Evolutionary conservation across 495 filamentous ascomycete species (phyloP).

Genomic region (Lepidopterella palustris): DNA sequence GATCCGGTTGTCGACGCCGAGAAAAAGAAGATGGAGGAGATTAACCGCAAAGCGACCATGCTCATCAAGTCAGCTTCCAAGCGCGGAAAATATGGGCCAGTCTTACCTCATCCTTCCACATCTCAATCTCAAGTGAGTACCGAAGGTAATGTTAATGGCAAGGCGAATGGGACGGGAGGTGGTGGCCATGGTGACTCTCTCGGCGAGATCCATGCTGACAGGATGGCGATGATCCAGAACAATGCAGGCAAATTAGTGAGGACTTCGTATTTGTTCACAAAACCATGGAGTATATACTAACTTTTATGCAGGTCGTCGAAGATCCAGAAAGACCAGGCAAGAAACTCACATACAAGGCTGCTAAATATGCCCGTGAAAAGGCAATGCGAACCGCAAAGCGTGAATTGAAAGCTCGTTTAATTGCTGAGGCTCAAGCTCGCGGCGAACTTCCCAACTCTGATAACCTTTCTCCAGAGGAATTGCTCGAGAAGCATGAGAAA

Average conservation of each 20-base stretch:
- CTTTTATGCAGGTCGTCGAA: background rate
- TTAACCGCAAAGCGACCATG: background rate
- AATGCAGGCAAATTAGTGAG: too few species aligned
- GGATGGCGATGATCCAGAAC: constrained; percentile 1
- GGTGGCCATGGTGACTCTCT: background rate
- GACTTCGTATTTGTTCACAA: too few species aligned
- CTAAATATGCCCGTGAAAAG: constrained; percentile 2
- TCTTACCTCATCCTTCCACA: background rate
- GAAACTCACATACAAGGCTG: background rate
- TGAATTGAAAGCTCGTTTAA: constrained; percentile 5
- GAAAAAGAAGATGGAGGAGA: background rate
- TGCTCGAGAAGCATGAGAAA: background rate
- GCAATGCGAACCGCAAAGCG: constrained; percentile 11
- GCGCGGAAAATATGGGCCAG: background rate
- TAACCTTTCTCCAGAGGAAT: constrained; percentile 2
- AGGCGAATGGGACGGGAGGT: background rate
- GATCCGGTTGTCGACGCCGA: background rate
- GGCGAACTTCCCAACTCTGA: constrained; percentile 15
- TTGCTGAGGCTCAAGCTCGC: constrained; percentile 1
- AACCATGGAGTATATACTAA: too few species aligned
- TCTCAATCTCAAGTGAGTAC: background rate
- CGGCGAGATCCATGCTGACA: background rate
- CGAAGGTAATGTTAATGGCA: constrained; percentile 4
- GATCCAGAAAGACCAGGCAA: background rate
- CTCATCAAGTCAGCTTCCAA: background rate